phyloP scores from a whole-genome alignment of 495 filamentous ascomycete genomes.

The Penicillium crystallinum region DNA sequence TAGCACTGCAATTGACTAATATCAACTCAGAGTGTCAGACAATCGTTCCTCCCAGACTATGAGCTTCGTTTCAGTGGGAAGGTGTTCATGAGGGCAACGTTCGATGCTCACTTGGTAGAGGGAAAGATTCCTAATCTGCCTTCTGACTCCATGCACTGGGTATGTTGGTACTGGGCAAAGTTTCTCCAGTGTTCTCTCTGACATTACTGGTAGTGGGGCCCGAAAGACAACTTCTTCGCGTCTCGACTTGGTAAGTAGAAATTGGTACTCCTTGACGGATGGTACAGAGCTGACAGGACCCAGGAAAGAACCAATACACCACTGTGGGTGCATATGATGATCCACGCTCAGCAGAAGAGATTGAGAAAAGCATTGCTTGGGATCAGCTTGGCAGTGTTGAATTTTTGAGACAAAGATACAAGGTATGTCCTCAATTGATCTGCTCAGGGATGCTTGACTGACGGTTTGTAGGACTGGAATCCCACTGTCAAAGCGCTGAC shows the following conservation, averaged over 20 bases:
- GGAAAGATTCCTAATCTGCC: slow-evolving; percentile 36
- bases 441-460: background rate
- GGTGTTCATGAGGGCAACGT: slow-evolving; percentile 43
- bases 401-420: slow-evolving; percentile 35
- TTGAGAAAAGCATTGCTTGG: slow-evolving; percentile 37
- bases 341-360: slow-evolving; percentile 29
- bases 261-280: background rate
- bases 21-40: slow-evolving; percentile 17
- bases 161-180: slow-evolving; percentile 3
- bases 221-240: slow-evolving; percentile 42
- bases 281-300: slow-evolving; percentile 4
- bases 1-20: background rate
- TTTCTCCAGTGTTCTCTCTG: background rate
- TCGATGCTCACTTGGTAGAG: slow-evolving; percentile 35
- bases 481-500: slow-evolving; percentile 37
- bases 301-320: slow-evolving; percentile 37
- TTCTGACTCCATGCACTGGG: slow-evolving; percentile 43
- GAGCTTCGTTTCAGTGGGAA: slow-evolving; percentile 40
- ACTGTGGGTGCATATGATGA: slow-evolving; percentile 45
- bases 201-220: slow-evolving; percentile 33
- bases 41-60: slow-evolving; percentile 38
- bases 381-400: slow-evolving; percentile 34
- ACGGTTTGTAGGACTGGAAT: slow-evolving; percentile 35
- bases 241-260: slow-evolving; percentile 35
- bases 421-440: background rate